Base-by-base conservation (phyloP, 2,329 filamentous ascomycete genomes). In the Fusarium nanum region DNA sequence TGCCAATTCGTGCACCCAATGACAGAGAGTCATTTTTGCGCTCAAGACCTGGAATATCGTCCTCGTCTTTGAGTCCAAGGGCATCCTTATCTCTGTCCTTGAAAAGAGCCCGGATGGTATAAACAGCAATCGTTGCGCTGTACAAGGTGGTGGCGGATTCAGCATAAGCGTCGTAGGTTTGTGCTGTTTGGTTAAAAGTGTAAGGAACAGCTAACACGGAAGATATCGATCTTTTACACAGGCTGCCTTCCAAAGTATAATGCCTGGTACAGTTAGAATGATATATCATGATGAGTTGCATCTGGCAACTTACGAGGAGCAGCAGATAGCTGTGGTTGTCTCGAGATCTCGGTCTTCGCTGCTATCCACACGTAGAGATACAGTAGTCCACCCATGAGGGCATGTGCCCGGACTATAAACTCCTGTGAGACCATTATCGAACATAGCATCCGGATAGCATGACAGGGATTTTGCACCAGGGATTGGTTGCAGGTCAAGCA, bases 371-470 rank as follows among this genome's bases (percentile, higher is more conserved):
- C 66, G 70, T 10, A 80, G 64, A 18, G 77, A 76, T 32, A 76
- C 81, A 6, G 81, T 82, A 9, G 79, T 81, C 81, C 81, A 82
- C 27, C 81, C 79, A 60, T 76, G 73, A 40, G 81, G 81, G 47
- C 81, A 82, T 27, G 78, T 79, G 4, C 76, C 81, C 12, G 81
- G 81, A 50, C 81, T 82, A 37, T 81, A 82, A 7, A 81, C 76
- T 23, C 81, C 81, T 6, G 79, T 81, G 22, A 77, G 76, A 14
- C 75, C 77, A 16, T 75, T 73, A 7, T 68, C 72, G 55, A 82
- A 82, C 81, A 82, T 82, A 67, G 78, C 77, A 37, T 80, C 75
- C 1, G 81, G 81, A 60, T 82, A 82, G 59, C 81, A 82, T 5
- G 81, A 81, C 47, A 82, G 70, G 3, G 79, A 80, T 30, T 74